Evolutionary conservation across 805 yeast genomes (phyloP), one percentile per base, ranked within the genome.

Genomic region (Priceomyces castillae): DNA sequence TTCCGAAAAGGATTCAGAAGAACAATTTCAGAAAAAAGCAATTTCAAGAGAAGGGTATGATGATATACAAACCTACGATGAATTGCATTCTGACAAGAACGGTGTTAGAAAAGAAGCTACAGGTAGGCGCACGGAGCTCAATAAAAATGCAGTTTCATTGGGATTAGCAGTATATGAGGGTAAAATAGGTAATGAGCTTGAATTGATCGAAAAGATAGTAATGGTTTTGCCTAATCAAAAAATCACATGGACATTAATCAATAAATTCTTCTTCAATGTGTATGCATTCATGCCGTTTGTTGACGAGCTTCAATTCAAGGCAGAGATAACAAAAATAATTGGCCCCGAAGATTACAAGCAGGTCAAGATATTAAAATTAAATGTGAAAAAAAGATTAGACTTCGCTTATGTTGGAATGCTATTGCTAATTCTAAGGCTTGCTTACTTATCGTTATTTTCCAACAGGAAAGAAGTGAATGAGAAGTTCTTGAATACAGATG

Each of bases 261-360:
- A 81, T 46, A 65, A 81, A 48, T 84, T 78, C 49, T 84, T 84
- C 56, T 71, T 69, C 9, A 69, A 73, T 26, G 61, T 84, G 4
- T 85, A 85, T 56, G 76, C 86, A 11, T 81, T 76, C 44, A 68
- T 84, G 52, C 90, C 94, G 2, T 80, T 76, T 48, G 61, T 84
- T 26, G 89, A 84, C 58, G 88, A 84, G 56, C 64, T 52, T 41
- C 66, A 67, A 7, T 78, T 80, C 56, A 71, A 71, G 41, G 50
- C 50, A 15, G 73, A 74, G 39, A 58, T 80, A 14, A 50, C 62
- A 1, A 55, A 69, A 18, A 71, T 81, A 5, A 61, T 81, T 25
- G 84, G 81, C 2, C 50, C 61, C 2, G 62, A 53, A 41, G 58
- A 36, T 35, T 56, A 39, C 49, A 47, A 37, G 34, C 65, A 61